Evolutionary conservation across 2,329 filamentous ascomycete genomes (phyloP), one percentile per base, ranked within the genome.

Genomic region (Exophiala mesophila): DNA sequence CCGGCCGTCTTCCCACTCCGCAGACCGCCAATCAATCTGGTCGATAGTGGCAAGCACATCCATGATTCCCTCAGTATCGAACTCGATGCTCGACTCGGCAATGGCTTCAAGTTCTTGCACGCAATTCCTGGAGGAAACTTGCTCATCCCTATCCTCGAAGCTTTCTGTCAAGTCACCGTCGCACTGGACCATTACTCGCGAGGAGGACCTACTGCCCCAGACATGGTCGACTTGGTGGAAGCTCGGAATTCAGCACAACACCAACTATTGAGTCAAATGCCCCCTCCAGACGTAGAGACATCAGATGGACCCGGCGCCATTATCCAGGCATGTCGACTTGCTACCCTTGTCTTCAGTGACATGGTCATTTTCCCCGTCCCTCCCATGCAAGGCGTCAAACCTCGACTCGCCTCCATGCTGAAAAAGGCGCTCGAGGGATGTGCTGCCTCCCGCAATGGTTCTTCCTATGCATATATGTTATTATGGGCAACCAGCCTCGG

Each of bases 341-440:
- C 39, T 8, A 38, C 39, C 10, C 15, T 52, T 32, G 37, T 49
- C n/a, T 52, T 44, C 34, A 43, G 39, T 15, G 49, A 52, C 18
- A 46, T 52, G 45, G 49, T 44, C 7, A 33, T 52, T 16, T 48
- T 52, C 16, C 45, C 49, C 8, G 21, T 52, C 2, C 49, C 45
- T 10, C 40, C 39, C 8, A 33, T 32, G n/a, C 45, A 48, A 35
- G 19, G 40, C 10, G 31, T 52, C 31, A 48, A 42, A 15, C 35
- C 34, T 4, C 36, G 39, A 20, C 36, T 48, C n/a, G 42, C 45
- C 13, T 20, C 29, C 12, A 35, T 42, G 36, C 34, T 52, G n/a
- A 23, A 33, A 16, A 35, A 46, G 13, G 39, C 43, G 3, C 36
- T 52, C 10, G 41, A 46, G 13, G 35, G 35, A 13, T 47, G 47